Percentiles rank a stretch among this genome's conserved stretches.
phyloP scores from a whole-genome alignment of 805 yeast species.

The Hemisphaericaspora nanyangensis region DNA sequence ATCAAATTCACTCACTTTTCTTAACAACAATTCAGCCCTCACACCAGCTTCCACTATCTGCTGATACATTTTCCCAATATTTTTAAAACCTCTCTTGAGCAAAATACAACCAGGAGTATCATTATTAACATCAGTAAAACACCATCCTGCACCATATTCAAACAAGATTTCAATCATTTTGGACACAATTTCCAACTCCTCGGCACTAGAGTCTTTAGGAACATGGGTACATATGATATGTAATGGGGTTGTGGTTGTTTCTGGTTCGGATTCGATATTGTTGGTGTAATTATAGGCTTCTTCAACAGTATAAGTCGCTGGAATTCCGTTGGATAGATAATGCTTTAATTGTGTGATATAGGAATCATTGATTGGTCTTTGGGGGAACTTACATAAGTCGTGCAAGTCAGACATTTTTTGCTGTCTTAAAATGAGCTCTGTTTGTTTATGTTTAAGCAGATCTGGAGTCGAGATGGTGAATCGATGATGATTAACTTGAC shows the following conservation, averaged over 20 bases:
- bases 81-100: slow-evolving; percentile 44
- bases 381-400: slow-evolving; percentile 50
- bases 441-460: too few relatives aligned
- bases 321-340: slow-evolving; percentile 61
- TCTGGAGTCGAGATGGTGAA: too few relatives aligned
- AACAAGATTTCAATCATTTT: slow-evolving; percentile 63
- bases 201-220: slow-evolving; percentile 43
- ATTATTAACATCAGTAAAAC: slow-evolving; percentile 62
- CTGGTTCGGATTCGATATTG: slow-evolving; percentile 33
- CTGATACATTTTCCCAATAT: slow-evolving; percentile 34
- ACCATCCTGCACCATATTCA: slow-evolving; percentile 92
- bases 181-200: slow-evolving; percentile 38
- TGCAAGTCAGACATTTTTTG: slow-evolving; percentile 65
- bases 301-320: slow-evolving; percentile 78
- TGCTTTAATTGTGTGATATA: slow-evolving; percentile 44
- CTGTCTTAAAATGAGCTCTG: too few relatives aligned
- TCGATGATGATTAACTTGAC: too few relatives aligned
- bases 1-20: slow-evolving; percentile 63
- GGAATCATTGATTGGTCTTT: slow-evolving; percentile 47
- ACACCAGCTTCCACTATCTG: slow-evolving; percentile 81
- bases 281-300: slow-evolving; percentile 61
- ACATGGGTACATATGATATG: slow-evolving; percentile 62
- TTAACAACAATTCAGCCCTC: slow-evolving; percentile 75
- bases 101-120: slow-evolving; percentile 86
- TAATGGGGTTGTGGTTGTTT: slow-evolving; percentile 69